phyloP scores from a whole-genome alignment of 768 basidiomycete species.

The Brasilioporus rufonigricans region DNA sequence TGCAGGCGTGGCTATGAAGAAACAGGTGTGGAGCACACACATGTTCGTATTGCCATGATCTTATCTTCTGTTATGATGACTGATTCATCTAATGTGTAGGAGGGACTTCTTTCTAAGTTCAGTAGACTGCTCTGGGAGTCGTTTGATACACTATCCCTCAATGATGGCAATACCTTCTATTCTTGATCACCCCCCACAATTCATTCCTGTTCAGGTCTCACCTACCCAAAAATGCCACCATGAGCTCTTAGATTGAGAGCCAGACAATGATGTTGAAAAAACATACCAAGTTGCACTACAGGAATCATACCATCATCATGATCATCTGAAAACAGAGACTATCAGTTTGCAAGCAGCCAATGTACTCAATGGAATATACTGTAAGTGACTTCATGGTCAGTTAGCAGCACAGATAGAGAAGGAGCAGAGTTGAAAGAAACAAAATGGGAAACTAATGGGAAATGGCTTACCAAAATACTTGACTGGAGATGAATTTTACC shows the following conservation, averaged over 20 bases:
- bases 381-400: constrained; percentile 9
- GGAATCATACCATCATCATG: background rate
- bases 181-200: background rate
- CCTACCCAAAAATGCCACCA: background rate
- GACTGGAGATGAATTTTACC: constrained; percentile 21
- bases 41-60: no score
- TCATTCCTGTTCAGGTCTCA: background rate
- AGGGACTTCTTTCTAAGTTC: no score
- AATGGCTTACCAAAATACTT: constrained; percentile 25
- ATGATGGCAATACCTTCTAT: no score
- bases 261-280: background rate
- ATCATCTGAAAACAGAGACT: background rate
- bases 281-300: background rate
- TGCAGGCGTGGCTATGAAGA: no score
- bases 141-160: no score
- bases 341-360: background rate
- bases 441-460: constrained; percentile 5
- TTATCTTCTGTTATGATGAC: no score
- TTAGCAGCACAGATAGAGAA: constrained; percentile 16
- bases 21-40: no score
- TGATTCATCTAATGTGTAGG: no score
- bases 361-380: constrained; percentile 3
- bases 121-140: no score
- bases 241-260: background rate
- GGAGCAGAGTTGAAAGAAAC: constrained; percentile 6